These are phyloP conservation scores for Abrus pulchellus DNA, from an alignment of 306 rosid species.

Conservation along the genomic window DNA sequence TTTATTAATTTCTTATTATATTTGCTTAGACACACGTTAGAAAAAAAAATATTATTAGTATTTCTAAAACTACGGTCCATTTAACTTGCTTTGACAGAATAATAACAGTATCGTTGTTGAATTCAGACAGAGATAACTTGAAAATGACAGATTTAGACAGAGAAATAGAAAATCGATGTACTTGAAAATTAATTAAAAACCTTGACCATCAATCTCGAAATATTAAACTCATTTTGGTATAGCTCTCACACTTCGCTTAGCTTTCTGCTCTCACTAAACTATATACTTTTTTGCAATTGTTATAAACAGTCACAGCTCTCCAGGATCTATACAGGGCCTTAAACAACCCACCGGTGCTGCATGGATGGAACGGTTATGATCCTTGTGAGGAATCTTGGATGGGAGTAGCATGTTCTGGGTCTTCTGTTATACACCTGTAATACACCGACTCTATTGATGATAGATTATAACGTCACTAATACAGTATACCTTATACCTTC, in stretches of 20 bases:
- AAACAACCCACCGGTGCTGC: slow-evolving; percentile 65
- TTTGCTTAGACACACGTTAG: no score
- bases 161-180: background rate
- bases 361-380: slow-evolving; percentile 80
- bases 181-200: background rate
- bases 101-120: slow-evolving; percentile 1
- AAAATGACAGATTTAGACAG: slow-evolving; percentile 6
- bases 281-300: background rate
- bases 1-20: no score
- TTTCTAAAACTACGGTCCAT: background rate
- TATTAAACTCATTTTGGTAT: background rate
- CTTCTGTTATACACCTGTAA: slow-evolving; percentile 89
- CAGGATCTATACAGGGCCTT: slow-evolving; percentile 69
- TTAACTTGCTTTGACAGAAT: background rate
- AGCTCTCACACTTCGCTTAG: background rate
- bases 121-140: background rate
- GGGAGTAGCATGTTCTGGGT: slow-evolving; percentile 82
- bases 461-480: slow-evolving; percentile 14
- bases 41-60: background rate
- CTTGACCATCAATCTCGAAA: background rate
- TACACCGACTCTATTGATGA: slow-evolving; percentile 11
- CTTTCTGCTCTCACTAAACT: slow-evolving; percentile 32
- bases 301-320: slow-evolving; percentile 70
- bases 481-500: background rate
- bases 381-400: slow-evolving; percentile 92